Base-by-base conservation (phyloP, 179 eudicot genomes). In the Beta corolliflora region DNA sequence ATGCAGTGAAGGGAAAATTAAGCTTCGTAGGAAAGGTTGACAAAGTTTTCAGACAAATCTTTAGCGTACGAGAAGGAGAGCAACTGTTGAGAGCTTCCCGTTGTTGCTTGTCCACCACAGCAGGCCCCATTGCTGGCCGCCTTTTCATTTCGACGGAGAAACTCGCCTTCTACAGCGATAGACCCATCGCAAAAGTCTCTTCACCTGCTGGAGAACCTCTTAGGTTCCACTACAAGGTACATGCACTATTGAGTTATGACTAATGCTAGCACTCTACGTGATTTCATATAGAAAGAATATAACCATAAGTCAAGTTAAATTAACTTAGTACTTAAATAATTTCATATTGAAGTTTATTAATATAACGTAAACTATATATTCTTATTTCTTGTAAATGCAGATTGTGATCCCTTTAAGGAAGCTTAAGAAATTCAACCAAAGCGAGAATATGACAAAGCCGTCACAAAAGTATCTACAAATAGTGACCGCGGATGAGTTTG, bases 401-500 rank as follows among this genome's bases (percentile, higher is more conserved):
- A 90, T 85, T 5, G 74, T 73, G 48, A 89, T 90, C 70, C 93
- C 93, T 1, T 52, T 91, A 52, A 82, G 29, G 15, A 91, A 89
- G 85, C 85, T 91, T 53, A 69, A 77, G 73, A 82, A 77, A 83
- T 91, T 82, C 19, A 61, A 76, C 31, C 85, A 85, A 77, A 81
- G 89, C 67, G 82, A 85, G 45, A 83, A 85, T 67, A 25, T 76
- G 68, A 83, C 83, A 53, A 90, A 83, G 63, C 78, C 88, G 21
- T 82, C 88, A 1, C 81, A 82, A 44, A 91, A 91, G 83, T 92
- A 89, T 81, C 71, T 92, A 25, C 83, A 91, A 67, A 74, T 90
- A 58, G 89, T 88, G 11, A 91, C 97, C 4, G 76, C 59, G n/a
- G 95, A 93, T 77, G 82, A 89, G 54, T 90, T 82, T 77, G 93